Base-by-base conservation (phyloP, 1,139 yeast species). In the Zhuliangozyma blackwelliae region DNA sequence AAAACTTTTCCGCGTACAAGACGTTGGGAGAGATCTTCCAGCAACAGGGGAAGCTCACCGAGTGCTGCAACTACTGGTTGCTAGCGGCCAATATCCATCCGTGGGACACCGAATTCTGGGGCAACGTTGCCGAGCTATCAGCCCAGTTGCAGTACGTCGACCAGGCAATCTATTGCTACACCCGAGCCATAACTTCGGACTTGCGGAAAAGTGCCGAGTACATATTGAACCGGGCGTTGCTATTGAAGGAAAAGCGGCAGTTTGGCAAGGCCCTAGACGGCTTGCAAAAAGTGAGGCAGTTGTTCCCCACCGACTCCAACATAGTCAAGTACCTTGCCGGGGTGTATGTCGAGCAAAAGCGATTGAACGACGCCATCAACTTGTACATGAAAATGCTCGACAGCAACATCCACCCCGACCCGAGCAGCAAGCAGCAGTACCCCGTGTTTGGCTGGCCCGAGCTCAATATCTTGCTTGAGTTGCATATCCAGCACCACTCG, bases 121-220 rank as follows among this genome's bases (percentile, higher is more conserved):
- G 79, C 26, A 78, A 75, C 33, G 88, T 88, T 26, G 97, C 95
- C 0, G 85, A 80, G 39, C 61, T 87, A 40, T 82, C 95, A 39
- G 68, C 70, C 5, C 83, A 82, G 31, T 61, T 85, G 47, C 94
- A 88, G 1, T 84, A 81, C 48, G 66, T 72, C 3, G 79, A 84
- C 29, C 96, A 88, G 55, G 97, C 97, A 0, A 72, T 88, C 10
- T 79, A 81, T 48, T 88, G 96, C 63, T 89, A 82, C 53, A 74
- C 82, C 20, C 75, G 83, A 38, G 95, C 94, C 0, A 76, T 86
- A 11, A 63, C 75, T 7, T 70, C 82, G 3, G 79, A 80, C 38
- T 56, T 61, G 12, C 65, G 68, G 23, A 72, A 71, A 34, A 77
- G 79, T 38, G 72, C 75, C 43, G 74, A 71, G 22, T 73, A 75